phyloP scores from a whole-genome alignment of 1,284 basidiomycete species.

The Pholiota adiposa region DNA sequence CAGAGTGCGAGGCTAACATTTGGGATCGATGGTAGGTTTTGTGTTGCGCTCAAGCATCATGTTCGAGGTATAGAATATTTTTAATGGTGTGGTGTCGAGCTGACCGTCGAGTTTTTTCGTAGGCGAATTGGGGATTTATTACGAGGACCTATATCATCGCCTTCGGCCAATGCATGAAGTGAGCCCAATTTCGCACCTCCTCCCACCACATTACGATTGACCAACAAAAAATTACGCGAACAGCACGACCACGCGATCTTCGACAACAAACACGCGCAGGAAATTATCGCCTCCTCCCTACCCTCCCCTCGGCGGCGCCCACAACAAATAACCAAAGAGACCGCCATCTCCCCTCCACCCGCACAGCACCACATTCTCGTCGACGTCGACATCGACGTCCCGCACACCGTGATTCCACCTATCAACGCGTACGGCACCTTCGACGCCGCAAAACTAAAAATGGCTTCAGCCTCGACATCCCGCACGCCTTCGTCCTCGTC shows the following conservation, averaged over 20 bases:
- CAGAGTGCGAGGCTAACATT: no score
- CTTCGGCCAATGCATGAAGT: conserved; percentile 46
- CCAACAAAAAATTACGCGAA: not conserved
- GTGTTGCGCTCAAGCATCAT: conserved; percentile 68
- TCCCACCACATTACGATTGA: not conserved
- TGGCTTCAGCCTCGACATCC: conserved; percentile 2
- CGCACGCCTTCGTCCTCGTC: not conserved
- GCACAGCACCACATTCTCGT: conserved; percentile 4
- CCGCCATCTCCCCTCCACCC: conserved; percentile 24
- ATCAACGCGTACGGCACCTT: conserved; percentile 57
- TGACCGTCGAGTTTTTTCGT: not conserved
- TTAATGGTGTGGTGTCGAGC: no score
- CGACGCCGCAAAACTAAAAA: conserved; percentile 28
- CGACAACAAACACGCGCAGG: conserved; percentile 20
- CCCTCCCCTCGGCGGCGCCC: conserved; percentile 29
- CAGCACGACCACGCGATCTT: conserved; percentile 34
- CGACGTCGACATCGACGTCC: conserved; percentile 26
- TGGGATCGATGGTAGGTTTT: no score
- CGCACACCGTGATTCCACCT: conserved; percentile 43
- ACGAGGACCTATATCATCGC: conserved; percentile 60
- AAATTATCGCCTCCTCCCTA: conserved; percentile 21
- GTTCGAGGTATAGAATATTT: conserved; percentile 49
- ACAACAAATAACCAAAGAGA: conserved; percentile 30
- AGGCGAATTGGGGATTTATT: conserved; percentile 62
- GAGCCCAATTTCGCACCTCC: conserved; percentile 8